Evolutionary conservation across 805 yeast species (phyloP).

Genomic region (Spathaspora boniae): DNA sequence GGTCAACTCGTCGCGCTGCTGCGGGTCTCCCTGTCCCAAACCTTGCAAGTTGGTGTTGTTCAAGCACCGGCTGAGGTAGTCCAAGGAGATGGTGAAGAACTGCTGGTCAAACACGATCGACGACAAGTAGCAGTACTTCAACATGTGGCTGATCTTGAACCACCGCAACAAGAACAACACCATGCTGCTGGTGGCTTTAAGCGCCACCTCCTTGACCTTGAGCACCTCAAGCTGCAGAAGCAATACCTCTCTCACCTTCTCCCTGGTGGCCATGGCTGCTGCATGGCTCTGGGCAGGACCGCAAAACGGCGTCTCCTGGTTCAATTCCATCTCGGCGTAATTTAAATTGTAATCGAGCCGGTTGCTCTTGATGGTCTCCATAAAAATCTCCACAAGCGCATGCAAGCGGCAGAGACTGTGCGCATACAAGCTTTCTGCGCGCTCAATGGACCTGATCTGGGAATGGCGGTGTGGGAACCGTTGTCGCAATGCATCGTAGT

Average conservation of each 20-base stretch:
- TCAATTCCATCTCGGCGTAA: conserved; percentile 33
- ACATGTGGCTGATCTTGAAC: conserved; percentile 74
- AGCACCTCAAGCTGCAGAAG: conserved; percentile 49
- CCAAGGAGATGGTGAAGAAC: conserved; percentile 36
- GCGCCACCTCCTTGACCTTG: conserved; percentile 58
- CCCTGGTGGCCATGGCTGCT: conserved; percentile 10
- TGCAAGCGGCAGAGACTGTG: conserved; percentile 52
- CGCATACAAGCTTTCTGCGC: conserved; percentile 61
- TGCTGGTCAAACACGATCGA: conserved; percentile 73
- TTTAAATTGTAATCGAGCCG: conserved; percentile 33
- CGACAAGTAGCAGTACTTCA: conserved; percentile 74
- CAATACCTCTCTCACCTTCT: conserved; percentile 21
- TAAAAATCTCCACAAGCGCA: conserved; percentile 59
- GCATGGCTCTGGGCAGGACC: conserved; percentile 10
- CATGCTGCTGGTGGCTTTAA: conserved; percentile 57
- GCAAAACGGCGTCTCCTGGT: conserved; percentile 28
- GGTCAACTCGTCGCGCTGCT: conserved; percentile 10
- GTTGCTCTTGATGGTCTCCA: conserved; percentile 61
- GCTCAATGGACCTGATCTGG: conserved; percentile 41
- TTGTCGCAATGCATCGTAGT: conserved; percentile 16
- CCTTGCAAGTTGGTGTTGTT: conserved; percentile 33
- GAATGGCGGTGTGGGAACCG: conserved; percentile 32
- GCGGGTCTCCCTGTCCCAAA: conserved; percentile 10
- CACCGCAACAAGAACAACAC: conserved; percentile 58
- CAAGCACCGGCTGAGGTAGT: conserved; percentile 32